A percentile compares a stretch with the other conserved stretches of the same genome.
These are phyloP conservation scores for Fusarium nelsonii DNA, from an alignment of 2,329 filamentous ascomycete species.

Conservation along the genomic window DNA sequence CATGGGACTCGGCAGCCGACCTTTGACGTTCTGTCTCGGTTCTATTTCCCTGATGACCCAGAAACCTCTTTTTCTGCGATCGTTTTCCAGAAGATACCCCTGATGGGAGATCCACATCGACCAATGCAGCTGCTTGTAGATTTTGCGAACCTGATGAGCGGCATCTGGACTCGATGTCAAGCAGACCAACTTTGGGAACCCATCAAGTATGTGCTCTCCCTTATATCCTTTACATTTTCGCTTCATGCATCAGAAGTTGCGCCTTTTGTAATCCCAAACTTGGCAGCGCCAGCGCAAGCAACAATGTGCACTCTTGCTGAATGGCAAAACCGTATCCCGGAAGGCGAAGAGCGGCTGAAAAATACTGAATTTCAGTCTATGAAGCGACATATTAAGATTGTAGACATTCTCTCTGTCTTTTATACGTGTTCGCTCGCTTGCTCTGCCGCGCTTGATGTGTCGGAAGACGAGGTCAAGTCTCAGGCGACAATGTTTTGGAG, in stretches of 20 bases:
- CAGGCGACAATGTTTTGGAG: conserved; percentile 71
- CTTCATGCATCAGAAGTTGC: conserved; percentile 70
- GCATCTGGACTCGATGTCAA: conserved; percentile 76
- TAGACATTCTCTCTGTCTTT: conserved; percentile 74
- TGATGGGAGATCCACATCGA: conserved; percentile 62
- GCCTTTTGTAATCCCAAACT: conserved; percentile 68
- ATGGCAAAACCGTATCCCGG: conserved; percentile 63
- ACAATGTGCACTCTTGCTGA: conserved; percentile 72
- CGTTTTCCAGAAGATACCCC: conserved; percentile 75
- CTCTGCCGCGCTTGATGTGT: conserved; percentile 54
- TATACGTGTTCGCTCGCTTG: conserved; percentile 73
- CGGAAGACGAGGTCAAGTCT: conserved; percentile 49
- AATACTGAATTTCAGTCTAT: conserved; percentile 55
- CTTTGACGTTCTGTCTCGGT: conserved; percentile 75
- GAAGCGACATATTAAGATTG: conserved; percentile 70
- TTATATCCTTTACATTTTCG: conserved; percentile 73
- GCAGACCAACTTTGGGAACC: conserved; percentile 73
- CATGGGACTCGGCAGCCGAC: conserved; percentile 72
- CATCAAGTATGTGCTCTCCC: conserved; percentile 72
- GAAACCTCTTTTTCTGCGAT: conserved; percentile 72
- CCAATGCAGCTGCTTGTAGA: conserved; percentile 70
- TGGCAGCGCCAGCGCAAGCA: conserved; percentile 67
- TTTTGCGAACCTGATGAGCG: conserved; percentile 73
- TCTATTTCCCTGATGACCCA: conserved; percentile 74
- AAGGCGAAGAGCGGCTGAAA: conserved; percentile 61